phyloP scores from a whole-genome alignment of 2,329 filamentous ascomycete genomes.

The Pyrenophora graminea region DNA sequence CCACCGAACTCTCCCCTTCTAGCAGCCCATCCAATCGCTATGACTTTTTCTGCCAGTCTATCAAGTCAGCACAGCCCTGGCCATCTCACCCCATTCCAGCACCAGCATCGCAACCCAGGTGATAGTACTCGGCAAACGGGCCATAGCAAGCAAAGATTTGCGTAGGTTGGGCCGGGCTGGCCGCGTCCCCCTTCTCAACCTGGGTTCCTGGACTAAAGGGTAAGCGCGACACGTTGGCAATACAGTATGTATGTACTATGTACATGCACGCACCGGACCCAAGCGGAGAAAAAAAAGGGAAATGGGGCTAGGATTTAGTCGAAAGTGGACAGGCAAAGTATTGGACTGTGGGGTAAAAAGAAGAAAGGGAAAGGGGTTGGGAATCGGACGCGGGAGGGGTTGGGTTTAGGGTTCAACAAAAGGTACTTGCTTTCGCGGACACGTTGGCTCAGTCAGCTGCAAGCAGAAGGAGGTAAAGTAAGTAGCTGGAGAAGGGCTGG shows the following conservation, averaged over 20 bases:
- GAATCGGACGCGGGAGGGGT: neutral
- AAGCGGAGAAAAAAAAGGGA: neutral
- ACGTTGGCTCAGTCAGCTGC: conserved; percentile 1
- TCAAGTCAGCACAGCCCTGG: conserved; percentile 33
- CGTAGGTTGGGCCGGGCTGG: conserved; percentile 8
- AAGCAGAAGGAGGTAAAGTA: neutral
- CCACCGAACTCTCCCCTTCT: conserved; percentile 7
- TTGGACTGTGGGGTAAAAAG: conserved; percentile 10
- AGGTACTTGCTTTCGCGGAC: neutral
- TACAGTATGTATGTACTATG: neutral
- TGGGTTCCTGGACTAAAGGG: neutral
- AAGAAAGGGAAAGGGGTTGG: neutral
- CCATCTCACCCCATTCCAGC: neutral
- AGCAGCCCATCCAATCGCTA: conserved; percentile 26
- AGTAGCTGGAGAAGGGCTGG: neutral
- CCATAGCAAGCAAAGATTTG: conserved; percentile 1
- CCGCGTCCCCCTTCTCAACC: conserved; percentile 1
- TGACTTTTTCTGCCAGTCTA: conserved; percentile 32
- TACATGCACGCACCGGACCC: conserved; percentile 1
- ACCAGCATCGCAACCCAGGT: neutral
- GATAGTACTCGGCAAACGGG: neutral
- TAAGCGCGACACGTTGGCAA: conserved; percentile 13
- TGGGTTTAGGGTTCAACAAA: conserved; percentile 1
- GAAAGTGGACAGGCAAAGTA: neutral
- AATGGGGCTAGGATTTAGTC: too few relatives aligned